phyloP scores from a whole-genome alignment of 768 basidiomycete species.

The Lactifluus echinatus region DNA sequence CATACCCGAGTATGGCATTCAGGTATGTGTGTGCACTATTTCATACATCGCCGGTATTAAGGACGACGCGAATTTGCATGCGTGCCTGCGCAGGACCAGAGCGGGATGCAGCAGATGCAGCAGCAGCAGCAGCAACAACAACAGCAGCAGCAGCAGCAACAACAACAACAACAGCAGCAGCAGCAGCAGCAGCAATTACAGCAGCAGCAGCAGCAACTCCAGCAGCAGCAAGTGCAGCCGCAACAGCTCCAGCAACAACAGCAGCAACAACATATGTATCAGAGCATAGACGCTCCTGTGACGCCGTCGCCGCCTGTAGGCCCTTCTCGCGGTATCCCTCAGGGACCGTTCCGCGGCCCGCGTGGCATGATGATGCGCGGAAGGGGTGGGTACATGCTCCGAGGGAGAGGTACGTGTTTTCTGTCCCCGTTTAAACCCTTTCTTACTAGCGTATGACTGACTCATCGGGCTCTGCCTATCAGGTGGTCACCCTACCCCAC shows the following conservation, averaged over 20 bases:
- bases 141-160: constrained; percentile 29
- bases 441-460: background rate
- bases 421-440: background rate
- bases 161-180: constrained; percentile 20
- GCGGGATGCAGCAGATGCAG: constrained; percentile 35
- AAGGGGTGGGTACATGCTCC: constrained; percentile 33
- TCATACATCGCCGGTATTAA: no score
- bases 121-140: constrained; percentile 10
- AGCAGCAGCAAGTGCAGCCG: constrained; percentile 43
- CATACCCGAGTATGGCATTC: constrained; percentile 53
- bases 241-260: constrained; percentile 27
- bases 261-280: constrained; percentile 45
- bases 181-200: constrained; percentile 47
- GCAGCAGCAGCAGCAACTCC: constrained; percentile 29
- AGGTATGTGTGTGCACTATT: no score
- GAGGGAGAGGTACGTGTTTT: constrained; percentile 32
- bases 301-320: constrained; percentile 39
- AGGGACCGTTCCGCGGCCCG: constrained; percentile 37
- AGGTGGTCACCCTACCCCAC: constrained; percentile 34
- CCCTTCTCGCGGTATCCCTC: constrained; percentile 21
- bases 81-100: no score
- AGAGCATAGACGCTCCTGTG: constrained; percentile 46
- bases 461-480: background rate
- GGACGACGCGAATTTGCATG: no score
- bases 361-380: constrained; percentile 35